Conservation (phyloP, 108 stramenopile species). For the Mayamaea pseudoterrestris region DNA sequence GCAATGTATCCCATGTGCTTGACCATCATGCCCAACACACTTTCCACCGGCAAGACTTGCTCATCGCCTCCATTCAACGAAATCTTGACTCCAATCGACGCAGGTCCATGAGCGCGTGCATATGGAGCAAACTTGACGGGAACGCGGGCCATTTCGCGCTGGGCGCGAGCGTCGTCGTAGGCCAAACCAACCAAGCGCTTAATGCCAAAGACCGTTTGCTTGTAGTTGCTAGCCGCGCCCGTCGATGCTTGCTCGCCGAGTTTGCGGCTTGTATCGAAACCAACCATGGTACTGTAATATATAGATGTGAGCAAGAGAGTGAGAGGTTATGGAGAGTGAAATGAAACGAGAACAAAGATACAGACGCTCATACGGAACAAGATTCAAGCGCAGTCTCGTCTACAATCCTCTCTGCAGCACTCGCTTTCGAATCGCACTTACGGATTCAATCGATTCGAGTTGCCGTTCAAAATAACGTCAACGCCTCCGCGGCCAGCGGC, state of each 20-base stretch:
- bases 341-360: background rate
- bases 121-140: conserved; percentile 67
- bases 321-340: no score
- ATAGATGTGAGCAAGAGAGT: conserved; percentile 3
- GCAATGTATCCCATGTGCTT: conserved; percentile 81
- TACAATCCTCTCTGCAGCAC: background rate
- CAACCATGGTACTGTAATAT: conserved; percentile 54
- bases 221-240: conserved; percentile 78
- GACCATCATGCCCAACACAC: conserved; percentile 86
- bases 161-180: conserved; percentile 84
- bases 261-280: conserved; percentile 54
- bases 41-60: conserved; percentile 70
- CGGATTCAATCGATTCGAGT: conserved; percentile 92
- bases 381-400: no score
- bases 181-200: conserved; percentile 89
- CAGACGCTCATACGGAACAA: no score
- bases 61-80: conserved; percentile 36
- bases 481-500: conserved; percentile 93
- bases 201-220: conserved; percentile 82
- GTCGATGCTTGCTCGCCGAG: conserved; percentile 71
- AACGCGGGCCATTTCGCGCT: conserved; percentile 60
- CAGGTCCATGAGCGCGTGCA: conserved; percentile 35
- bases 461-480: conserved; percentile 97
- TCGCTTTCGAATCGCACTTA: conserved; percentile 28
- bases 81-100: conserved; percentile 62